Base-by-base conservation (phyloP, 768 basidiomycete genomes). In the Lactifluus subvellereus region DNA sequence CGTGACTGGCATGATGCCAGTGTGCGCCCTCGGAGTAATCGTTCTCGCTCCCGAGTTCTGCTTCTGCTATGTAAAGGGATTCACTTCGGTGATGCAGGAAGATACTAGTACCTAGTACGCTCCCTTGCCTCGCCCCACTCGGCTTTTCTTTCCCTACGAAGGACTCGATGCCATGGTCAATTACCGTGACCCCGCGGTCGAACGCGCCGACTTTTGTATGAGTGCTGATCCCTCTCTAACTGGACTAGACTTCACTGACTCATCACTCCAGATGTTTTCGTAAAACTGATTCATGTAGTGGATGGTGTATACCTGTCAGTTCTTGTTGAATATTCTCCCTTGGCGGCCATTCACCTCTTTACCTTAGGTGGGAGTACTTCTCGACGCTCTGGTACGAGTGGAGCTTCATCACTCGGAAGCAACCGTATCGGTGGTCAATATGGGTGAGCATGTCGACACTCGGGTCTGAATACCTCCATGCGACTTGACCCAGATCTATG, bases 301-400 rank as follows among this genome's bases (percentile, higher is more conserved):
- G 51, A 54, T 4, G 62, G 57, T 20, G 4, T 59, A 42, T 64
- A 33, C 22, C 35, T 64, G 62, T 64, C 16, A 54, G 58, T 4
- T 47, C n/a, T 38, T 10, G 27, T 16, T 8, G 30, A 9, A 5
- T 33, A 10, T 47, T 22, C 42, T 37, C 18, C 14, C 5, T 9
- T 47, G 1, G 13, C 27, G 2, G 20, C 43, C 14, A 3, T 8
- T 38, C 27, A 58, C 18, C n/a, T 7, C n/a, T 7, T 47, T 3
- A 14, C 37, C 13, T 11, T 35, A 66, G 65, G 37, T 66, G 65
- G 65, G 65, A 64, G 27, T 63, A 42, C 56, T 45, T 66, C 52
- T 48, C 56, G 14, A 49, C 55, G 16, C n/a, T 66, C 11, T 54
- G 61, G 61, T 66, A 57, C 9, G 65, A 66, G 37, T 63, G 65